Evolutionary conservation across 192 early-diverging fungal species (phyloP), one percentile per base, ranked within the genome.

Genomic region (Oehlia diaphana): DNA sequence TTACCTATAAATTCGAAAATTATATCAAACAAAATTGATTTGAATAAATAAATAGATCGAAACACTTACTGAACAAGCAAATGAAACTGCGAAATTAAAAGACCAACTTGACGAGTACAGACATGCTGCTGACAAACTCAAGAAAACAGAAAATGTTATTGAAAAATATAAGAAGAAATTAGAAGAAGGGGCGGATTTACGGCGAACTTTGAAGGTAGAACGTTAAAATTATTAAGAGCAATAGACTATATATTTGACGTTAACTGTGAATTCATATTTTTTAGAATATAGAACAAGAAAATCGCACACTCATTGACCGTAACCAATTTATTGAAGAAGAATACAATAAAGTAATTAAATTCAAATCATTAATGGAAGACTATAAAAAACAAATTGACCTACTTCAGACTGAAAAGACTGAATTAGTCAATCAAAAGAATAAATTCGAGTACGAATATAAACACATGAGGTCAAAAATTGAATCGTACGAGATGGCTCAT

Each of bases 81-180:
- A 94, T 33, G 92, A 97, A 79, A 90, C 88, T 2, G 81, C 82
- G 10, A 87, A 89, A 21, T 84, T 98, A 72, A 92, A 93, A 69
- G 97, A 98, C 83, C 92, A 99, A 83, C 80, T 99, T 23, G 94
- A 97, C 74, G 97, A 98, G 83, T 94, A 96, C 81, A 88, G 91
- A 58, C 95, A 96, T 81, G 89, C 93, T 0, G 94, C 94, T n/a
- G 97, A 98, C 72, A 94, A 94, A 75, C 87, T 97, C 16, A 92
- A 93, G 86, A 97, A 97, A 88, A 90, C 94, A 2, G 98, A 99
- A 82, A 94, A 95, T 42, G 91, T 96, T 42, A 92, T 97, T 79
- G 97, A 98, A 82, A 98, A 97, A 83, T 99, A 96, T 85, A 97
- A 96, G 81, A 96, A 96, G 85, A 94, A 96, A 66, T 87, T 97